Evolutionary conservation across 495 filamentous ascomycete genomes (phyloP).

Genomic region (Lasiosphaeriaceae sp.): DNA sequence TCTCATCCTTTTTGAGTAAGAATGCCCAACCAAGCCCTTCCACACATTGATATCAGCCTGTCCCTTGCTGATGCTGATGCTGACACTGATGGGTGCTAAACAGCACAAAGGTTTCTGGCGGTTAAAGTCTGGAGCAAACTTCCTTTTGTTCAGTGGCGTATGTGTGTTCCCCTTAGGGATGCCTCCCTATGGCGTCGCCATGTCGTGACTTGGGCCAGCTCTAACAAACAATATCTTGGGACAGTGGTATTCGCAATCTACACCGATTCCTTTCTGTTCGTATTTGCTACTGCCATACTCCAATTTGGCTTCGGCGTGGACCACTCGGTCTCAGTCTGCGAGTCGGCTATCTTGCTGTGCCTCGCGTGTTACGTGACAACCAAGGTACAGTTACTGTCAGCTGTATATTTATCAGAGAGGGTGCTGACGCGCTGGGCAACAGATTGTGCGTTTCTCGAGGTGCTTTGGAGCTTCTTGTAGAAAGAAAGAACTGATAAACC

Average conservation of each 20-base stretch:
- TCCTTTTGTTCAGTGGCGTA: constrained; percentile 45
- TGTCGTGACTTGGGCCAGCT: no score
- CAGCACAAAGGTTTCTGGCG: constrained; percentile 35
- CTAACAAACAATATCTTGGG: background rate
- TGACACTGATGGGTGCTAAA: background rate
- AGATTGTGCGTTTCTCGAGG: constrained; percentile 36
- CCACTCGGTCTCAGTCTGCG: constrained; percentile 37
- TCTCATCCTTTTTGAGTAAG: constrained; percentile 47
- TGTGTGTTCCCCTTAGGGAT: constrained; percentile 10
- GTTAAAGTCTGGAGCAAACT: constrained; percentile 42
- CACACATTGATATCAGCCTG: background rate
- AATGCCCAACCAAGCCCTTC: background rate
- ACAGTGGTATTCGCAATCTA: constrained; percentile 51
- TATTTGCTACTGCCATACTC: constrained; percentile 46
- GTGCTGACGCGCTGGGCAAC: constrained; percentile 7
- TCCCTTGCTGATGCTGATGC: no score
- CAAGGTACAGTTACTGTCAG: no score
- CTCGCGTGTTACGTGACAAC: constrained; percentile 50
- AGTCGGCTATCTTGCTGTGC: constrained; percentile 47
- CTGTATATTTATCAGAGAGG: no score
- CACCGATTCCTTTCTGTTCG: constrained; percentile 47
- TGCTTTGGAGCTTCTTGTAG: background rate
- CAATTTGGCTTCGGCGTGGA: constrained; percentile 47
- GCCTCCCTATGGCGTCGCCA: no score
- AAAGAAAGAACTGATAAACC: constrained; percentile 1